Conservation (phyloP, 2,329 filamentous ascomycete species). For the Colletotrichum camelliae region DNA sequence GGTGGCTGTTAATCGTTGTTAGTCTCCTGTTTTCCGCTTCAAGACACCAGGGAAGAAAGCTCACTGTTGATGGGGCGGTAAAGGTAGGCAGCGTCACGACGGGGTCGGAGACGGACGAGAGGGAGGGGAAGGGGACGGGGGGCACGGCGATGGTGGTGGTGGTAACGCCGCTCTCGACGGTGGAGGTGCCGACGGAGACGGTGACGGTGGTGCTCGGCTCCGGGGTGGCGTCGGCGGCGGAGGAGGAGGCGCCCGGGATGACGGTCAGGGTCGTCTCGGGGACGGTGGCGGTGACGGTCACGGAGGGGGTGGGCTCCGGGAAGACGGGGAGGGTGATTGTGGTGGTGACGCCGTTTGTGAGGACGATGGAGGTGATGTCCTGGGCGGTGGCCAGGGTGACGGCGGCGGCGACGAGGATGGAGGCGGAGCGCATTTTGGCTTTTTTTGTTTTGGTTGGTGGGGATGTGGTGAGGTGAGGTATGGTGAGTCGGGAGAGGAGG, state of each 20-base stretch:
- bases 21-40: neutral
- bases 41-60: neutral
- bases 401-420: conserved; percentile 20
- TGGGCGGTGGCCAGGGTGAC: conserved; percentile 26
- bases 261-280: conserved; percentile 20
- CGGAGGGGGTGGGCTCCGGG: conserved; percentile 14
- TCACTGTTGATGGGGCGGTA: conserved; percentile 4
- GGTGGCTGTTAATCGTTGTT: neutral
- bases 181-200: conserved; percentile 11
- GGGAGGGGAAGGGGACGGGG: neutral
- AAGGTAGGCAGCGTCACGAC: neutral
- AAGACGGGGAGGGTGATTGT: conserved; percentile 25
- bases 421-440: conserved; percentile 28
- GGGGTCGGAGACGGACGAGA: neutral
- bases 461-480: neutral
- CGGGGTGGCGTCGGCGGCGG: neutral
- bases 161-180: neutral
- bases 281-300: conserved; percentile 15
- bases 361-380: conserved; percentile 19
- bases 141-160: conserved; percentile 15
- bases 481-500: neutral
- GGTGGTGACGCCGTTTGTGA: conserved; percentile 25
- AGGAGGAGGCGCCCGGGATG: neutral
- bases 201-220: neutral
- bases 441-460: neutral